Evolutionary conservation across 495 filamentous ascomycete species (phyloP).

Genomic region (Annulohypoxylon bovei): DNA sequence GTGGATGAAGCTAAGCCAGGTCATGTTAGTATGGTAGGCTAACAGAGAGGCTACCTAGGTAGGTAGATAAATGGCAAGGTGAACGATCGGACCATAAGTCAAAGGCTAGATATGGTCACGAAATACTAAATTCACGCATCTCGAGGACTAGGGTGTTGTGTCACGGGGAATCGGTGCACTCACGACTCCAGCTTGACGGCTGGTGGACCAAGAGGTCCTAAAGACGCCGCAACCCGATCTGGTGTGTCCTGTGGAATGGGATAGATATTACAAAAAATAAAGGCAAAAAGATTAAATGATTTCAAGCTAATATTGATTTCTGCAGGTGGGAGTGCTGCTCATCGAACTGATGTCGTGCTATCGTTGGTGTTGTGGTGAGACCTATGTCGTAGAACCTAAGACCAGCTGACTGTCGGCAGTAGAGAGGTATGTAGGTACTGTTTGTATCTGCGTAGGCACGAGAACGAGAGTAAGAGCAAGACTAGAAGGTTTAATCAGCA

Average conservation of each 20-base stretch:
- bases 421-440: conserved; percentile 1
- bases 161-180: conserved; percentile 25
- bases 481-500: conserved; percentile 31
- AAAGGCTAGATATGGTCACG: neutral
- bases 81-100: neutral
- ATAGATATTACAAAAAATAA: conserved; percentile 37
- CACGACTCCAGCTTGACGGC: conserved; percentile 51
- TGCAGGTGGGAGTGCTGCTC: conserved; percentile 25
- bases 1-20: conserved; percentile 57
- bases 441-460: conserved; percentile 17
- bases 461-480: neutral
- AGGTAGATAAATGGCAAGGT: neutral
- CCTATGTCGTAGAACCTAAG: conserved; percentile 38
- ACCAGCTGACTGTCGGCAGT: conserved; percentile 32
- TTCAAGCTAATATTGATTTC: conserved; percentile 16
- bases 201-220: conserved; percentile 46
- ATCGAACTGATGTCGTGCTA: conserved; percentile 34
- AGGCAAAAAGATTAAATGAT: conserved; percentile 20
- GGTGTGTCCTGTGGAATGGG: conserved; percentile 29
- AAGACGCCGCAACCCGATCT: conserved; percentile 36
- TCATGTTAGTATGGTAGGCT: conserved; percentile 45
- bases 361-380: conserved; percentile 32
- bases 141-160: neutral
- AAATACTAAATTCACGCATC: neutral
- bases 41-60: neutral